Evolutionary conservation across 1,284 basidiomycete species (phyloP), one percentile per base, ranked within the genome.

Genomic region (Phellinidium pouzarii): DNA sequence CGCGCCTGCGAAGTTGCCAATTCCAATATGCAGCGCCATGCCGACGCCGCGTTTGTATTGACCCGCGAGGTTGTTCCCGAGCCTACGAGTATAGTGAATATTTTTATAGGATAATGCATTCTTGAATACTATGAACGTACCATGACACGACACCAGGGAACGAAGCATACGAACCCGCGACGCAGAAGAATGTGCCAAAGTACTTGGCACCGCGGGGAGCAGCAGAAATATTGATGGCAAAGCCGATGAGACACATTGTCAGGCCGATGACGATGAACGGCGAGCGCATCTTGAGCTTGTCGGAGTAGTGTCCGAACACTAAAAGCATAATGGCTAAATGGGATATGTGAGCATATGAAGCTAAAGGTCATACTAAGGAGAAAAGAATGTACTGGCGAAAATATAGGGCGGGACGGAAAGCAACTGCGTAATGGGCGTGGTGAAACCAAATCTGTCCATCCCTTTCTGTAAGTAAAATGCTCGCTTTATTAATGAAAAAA

Each of bases 391-490:
- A 82, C 81, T 77, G 0, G 81, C 80, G 49, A 77, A 69, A 25
- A 82, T 64, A 61, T 87, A 87, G 14, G 83, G 79, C 0, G 86
- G 86, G 0, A 87, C 77, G 0, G 84, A 85, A 22, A 87, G 71
- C 1, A 88, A 70, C 59, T 87, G 81, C 53, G 76, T 80, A 54
- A 83, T 71, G 0, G 80, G 67, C 2, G 77, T 68, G 11, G 68
- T 66, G 61, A 76, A 77, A 5, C 80, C 82, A 54, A 84, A 85
- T 27, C 77, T 80, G 54, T 12, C 2, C 17, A 12, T 14, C 11
- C 31, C 11, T 34, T 31, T 34, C 25, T 42, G 20, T 53, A 12
- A 45, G 54, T 25, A 52, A 20, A 25, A 43, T 22, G 31, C 20
- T 23, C 37, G 22, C 8, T 14, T 22, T n/a, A 20, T 22, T 37